phyloP scores from a whole-genome alignment of 78 protist species.

The Dictyostelium firmibasis region DNA sequence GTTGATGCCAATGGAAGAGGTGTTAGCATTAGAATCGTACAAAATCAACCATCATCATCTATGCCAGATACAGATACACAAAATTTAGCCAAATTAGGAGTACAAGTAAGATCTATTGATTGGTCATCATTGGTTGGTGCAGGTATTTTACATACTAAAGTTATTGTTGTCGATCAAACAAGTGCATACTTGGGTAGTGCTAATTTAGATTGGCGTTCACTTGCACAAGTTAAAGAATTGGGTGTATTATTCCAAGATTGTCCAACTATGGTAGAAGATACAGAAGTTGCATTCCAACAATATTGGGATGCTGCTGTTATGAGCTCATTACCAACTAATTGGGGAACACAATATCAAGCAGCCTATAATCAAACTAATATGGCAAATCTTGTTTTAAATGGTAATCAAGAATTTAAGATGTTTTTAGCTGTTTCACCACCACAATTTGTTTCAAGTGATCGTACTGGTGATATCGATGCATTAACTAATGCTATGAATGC shows the following conservation, averaged over 20 bases:
- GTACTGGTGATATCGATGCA: slow-evolving; percentile 83
- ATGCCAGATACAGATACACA: slow-evolving; percentile 56
- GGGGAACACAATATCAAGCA: slow-evolving; percentile 35
- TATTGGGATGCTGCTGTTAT: slow-evolving; percentile 73
- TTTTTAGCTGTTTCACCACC: slow-evolving; percentile 72
- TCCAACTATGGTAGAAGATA: slow-evolving; percentile 70
- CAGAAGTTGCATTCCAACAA: slow-evolving; percentile 63
- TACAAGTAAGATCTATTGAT: slow-evolving; percentile 55
- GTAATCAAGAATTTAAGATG: slow-evolving; percentile 23
- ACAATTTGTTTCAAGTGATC: slow-evolving; percentile 12
- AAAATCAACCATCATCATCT: slow-evolving; percentile 47
- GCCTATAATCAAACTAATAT: not conserved
- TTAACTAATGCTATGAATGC: slow-evolving; percentile 48
- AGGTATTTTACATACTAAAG: slow-evolving; percentile 78
- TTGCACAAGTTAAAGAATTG: slow-evolving; percentile 92
- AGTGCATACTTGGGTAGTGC: slow-evolving; percentile 80
- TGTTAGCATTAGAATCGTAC: slow-evolving; percentile 69
- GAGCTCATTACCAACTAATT: slow-evolving; percentile 23
- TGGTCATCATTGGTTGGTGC: slow-evolving; percentile 36
- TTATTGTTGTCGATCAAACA: slow-evolving; percentile 30
- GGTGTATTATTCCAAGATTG: slow-evolving; percentile 85
- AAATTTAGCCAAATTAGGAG: slow-evolving; percentile 56
- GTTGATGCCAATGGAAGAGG: slow-evolving; percentile 49
- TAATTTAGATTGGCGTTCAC: slow-evolving; percentile 90
- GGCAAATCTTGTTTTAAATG: slow-evolving; percentile 17